Conservation (phyloP, 2,329 filamentous ascomycete genomes). For the Pyricularia pennisetigena region DNA sequence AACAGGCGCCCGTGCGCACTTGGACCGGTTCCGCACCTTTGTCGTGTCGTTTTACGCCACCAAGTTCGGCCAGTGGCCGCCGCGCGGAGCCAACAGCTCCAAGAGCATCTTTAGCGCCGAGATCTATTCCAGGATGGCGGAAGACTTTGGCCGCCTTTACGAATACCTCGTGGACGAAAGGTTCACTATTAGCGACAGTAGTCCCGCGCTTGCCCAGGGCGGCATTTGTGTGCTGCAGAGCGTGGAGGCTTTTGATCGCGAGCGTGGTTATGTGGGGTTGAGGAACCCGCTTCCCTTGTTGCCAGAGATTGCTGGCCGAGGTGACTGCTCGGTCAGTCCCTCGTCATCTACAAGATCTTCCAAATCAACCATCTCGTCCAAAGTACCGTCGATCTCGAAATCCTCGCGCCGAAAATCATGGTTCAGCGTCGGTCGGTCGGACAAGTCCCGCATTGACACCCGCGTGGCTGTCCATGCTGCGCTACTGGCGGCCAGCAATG, state of each 20-base stretch:
- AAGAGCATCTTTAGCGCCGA: conserved; percentile 43
- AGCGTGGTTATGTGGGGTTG: conserved; percentile 50
- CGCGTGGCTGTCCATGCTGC: conserved; percentile 42
- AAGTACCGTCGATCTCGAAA: background rate
- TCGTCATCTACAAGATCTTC: background rate
- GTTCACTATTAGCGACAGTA: conserved; percentile 37
- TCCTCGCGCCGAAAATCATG: conserved; percentile 10
- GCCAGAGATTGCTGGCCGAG: conserved; percentile 30
- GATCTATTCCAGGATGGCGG: conserved; percentile 50
- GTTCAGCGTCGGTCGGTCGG: conserved; percentile 9
- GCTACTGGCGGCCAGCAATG: conserved; percentile 40
- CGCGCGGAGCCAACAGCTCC: conserved; percentile 30
- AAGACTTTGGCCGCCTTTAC: conserved; percentile 64
- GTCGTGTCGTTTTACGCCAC: conserved; percentile 56
- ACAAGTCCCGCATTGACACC: conserved; percentile 25
- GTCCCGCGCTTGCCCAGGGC: conserved; percentile 46
- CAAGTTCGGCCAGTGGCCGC: conserved; percentile 65
- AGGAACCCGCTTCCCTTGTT: conserved; percentile 57
- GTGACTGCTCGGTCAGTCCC: background rate
- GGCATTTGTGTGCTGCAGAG: conserved; percentile 64
- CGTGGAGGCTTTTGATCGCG: conserved; percentile 54
- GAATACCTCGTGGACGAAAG: conserved; percentile 57
- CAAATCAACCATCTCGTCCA: background rate
- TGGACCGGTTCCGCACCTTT: conserved; percentile 64
- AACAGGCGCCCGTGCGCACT: conserved; percentile 49